Conservation (phyloP, 225 moss, liverwort and hornwort genomes). For the Takakia lepidozioides region DNA sequence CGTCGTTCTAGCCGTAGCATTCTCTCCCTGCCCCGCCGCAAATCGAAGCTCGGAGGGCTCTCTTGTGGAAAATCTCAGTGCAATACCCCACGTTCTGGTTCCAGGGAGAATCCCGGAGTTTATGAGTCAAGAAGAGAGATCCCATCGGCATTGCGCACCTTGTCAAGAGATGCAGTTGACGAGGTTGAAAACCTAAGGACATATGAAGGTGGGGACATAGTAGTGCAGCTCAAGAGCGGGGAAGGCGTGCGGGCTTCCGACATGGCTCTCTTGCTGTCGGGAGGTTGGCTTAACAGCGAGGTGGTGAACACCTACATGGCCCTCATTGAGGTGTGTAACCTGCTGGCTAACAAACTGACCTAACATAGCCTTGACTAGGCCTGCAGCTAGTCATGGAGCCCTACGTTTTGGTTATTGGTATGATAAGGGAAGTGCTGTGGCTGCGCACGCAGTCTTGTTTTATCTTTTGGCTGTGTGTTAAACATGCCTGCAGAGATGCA, state of each 20-base stretch:
- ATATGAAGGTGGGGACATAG: neutral
- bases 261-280: neutral
- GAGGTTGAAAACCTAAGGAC: neutral
- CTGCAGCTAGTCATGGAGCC: too few relatives aligned
- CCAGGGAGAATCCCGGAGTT: too few relatives aligned
- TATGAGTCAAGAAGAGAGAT: neutral
- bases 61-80: neutral
- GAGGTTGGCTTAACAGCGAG: slow-evolving; percentile 4
- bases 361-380: too few relatives aligned
- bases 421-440: too few relatives aligned
- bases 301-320: slow-evolving; percentile 4
- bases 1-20: neutral
- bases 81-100: neutral
- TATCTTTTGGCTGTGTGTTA: too few relatives aligned
- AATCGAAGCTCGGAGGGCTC: neutral
- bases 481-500: too few relatives aligned
- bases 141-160: neutral
- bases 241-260: neutral
- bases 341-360: too few relatives aligned
- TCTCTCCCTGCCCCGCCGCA: neutral
- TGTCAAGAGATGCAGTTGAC: neutral
- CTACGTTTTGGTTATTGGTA: too few relatives aligned
- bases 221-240: neutral
- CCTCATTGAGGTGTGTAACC: slow-evolving; percentile 1
- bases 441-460: too few relatives aligned